phyloP scores from a whole-genome alignment of 257 asterid species.

The Buddleja alternifolia region DNA sequence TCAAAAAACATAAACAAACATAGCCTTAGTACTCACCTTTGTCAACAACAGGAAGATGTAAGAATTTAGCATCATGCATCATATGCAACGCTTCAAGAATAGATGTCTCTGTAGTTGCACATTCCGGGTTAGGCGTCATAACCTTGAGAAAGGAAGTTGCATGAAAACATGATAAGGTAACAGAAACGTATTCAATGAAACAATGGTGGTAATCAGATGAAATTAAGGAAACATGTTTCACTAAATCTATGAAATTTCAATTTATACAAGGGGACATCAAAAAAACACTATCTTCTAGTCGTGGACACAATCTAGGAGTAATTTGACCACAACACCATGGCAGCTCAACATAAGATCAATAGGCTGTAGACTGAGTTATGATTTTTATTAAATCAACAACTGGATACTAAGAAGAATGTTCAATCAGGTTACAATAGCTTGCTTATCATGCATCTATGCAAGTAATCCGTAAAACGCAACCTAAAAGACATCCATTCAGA shows the following conservation, averaged over 20 bases:
- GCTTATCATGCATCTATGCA: conserved; percentile 2
- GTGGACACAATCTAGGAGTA: background rate
- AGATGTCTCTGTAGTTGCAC: conserved; percentile 79
- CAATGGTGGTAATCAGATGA: conserved; percentile 7
- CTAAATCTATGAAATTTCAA: conserved; percentile 4
- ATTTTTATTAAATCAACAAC: background rate
- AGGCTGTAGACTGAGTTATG: background rate
- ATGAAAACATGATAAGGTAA: conserved; percentile 25
- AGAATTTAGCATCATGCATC: conserved; percentile 88
- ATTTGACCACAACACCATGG: conserved; percentile 12
- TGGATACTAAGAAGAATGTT: background rate
- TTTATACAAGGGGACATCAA: background rate
- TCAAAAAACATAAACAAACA: too few relatives aligned
- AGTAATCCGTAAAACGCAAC: conserved; percentile 16
- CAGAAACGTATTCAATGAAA: conserved; percentile 25
- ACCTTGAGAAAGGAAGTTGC: conserved; percentile 53
- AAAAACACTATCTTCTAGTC: background rate
- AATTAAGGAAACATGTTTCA: conserved; percentile 21
- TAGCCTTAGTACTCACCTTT: conserved; percentile 66
- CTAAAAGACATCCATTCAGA: conserved; percentile 3
- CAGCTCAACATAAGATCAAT: conserved; percentile 16
- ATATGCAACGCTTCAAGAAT: conserved; percentile 91
- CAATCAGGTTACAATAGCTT: background rate
- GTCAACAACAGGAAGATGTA: conserved; percentile 89
- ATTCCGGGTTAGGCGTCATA: conserved; percentile 87